phyloP scores from a whole-genome alignment of 2,329 filamentous ascomycete genomes.

The Colletotrichum australisinense region DNA sequence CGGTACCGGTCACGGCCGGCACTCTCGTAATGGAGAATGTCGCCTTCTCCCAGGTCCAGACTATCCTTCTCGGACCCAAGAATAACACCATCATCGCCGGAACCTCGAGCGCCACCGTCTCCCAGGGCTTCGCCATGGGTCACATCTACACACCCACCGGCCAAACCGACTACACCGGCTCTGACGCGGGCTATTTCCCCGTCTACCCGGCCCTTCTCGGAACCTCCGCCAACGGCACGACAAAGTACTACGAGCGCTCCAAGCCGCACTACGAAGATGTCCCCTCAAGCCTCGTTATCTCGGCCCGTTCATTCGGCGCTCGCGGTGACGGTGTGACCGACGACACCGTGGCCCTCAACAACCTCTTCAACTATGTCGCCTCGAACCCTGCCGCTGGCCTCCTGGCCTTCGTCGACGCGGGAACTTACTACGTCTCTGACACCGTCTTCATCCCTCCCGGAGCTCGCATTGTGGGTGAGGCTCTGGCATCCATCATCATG shows the following conservation, averaged over 20 bases:
- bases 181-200: slow-evolving; percentile 52
- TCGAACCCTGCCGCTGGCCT: slow-evolving; percentile 57
- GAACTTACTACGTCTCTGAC: slow-evolving; percentile 68
- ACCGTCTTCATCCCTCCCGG: slow-evolving; percentile 63
- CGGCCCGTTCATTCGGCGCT: slow-evolving; percentile 74
- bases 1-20: slow-evolving; percentile 50
- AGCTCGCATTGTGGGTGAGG: slow-evolving; percentile 70
- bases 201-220: slow-evolving; percentile 66
- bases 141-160: slow-evolving; percentile 69
- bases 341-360: slow-evolving; percentile 78
- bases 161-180: slow-evolving; percentile 60
- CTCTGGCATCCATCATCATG: slow-evolving; percentile 63
- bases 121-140: slow-evolving; percentile 65
- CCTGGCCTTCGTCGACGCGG: slow-evolving; percentile 71
- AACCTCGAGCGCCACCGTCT: slow-evolving; percentile 58
- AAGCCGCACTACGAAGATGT: slow-evolving; percentile 80
- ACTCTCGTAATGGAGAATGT: slow-evolving; percentile 62
- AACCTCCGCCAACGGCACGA: slow-evolving; percentile 44
- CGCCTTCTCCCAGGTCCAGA: slow-evolving; percentile 48
- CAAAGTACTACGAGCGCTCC: slow-evolving; percentile 75
- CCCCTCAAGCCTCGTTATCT: slow-evolving; percentile 71
- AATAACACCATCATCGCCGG: slow-evolving; percentile 66
- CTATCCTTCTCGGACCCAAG: slow-evolving; percentile 52
- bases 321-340: slow-evolving; percentile 80
- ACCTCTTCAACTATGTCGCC: slow-evolving; percentile 65